A percentile compares a stretch with the other conserved stretches of the same genome.
phyloP scores from a whole-genome alignment of 768 basidiomycete genomes.

The Leucocoprinus birnbaumii region DNA sequence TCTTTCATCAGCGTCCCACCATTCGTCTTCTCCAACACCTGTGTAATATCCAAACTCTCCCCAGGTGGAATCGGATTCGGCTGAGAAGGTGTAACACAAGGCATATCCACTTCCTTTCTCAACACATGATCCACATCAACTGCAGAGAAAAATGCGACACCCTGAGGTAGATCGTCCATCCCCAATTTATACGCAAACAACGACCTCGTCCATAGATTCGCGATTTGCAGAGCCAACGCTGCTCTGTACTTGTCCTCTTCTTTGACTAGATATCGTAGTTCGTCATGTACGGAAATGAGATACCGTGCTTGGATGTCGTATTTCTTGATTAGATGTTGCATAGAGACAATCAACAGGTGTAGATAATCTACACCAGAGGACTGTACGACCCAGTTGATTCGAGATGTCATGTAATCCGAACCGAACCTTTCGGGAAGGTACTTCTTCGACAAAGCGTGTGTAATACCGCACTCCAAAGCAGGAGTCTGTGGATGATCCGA shows the following conservation, averaged over 20 bases:
- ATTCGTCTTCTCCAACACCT: conserved; percentile 63
- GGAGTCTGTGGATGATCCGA: conserved; percentile 88
- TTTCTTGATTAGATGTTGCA: conserved; percentile 80
- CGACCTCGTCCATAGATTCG: conserved; percentile 92
- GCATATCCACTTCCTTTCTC: conserved; percentile 95
- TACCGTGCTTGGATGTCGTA: conserved; percentile 90
- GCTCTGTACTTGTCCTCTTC: conserved; percentile 91
- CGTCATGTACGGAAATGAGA: conserved; percentile 96
- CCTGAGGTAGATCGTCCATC: conserved; percentile 93
- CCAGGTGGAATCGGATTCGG: conserved; percentile 80
- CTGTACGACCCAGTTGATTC: conserved; percentile 99
- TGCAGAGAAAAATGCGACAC: conserved; percentile 95
- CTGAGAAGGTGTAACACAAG: conserved; percentile 93
- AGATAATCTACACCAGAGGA: conserved; percentile 98
- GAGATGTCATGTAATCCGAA: conserved; percentile 88
- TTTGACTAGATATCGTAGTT: conserved; percentile 88
- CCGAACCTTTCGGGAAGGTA: conserved; percentile 81
- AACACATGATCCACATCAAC: conserved; percentile 91
- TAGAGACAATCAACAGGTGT: conserved; percentile 92
- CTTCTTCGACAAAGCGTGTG: conserved; percentile 88
- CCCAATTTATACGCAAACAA: conserved; percentile 91
- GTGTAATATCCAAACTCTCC: conserved; percentile 75
- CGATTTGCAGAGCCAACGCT: conserved; percentile 89
- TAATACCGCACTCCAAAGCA: conserved; percentile 91
- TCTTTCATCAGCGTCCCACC: conserved; percentile 65